Percentiles rank a stretch among this genome's conserved stretches.
Conservation (phyloP, 2,329 filamentous ascomycete genomes). For the Neofusicoccum cordaticola region DNA sequence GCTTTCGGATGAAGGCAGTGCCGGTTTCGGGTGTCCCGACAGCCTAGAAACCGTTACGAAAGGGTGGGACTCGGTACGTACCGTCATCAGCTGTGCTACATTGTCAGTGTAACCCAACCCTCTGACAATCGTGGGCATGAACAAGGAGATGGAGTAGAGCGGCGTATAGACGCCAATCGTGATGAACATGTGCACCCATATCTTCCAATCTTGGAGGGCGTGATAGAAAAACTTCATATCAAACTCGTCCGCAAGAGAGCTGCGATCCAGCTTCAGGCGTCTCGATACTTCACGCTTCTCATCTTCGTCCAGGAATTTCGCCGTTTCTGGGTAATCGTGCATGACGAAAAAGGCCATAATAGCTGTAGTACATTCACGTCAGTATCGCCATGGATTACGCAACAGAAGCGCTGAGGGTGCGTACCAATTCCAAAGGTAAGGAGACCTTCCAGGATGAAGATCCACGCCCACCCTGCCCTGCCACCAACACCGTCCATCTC, state of each 20-base stretch:
- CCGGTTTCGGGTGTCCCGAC: background rate
- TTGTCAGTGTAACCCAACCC: conserved; percentile 61
- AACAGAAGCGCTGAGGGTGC: conserved; percentile 20
- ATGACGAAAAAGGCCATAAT: conserved; percentile 46
- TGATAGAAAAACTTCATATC: conserved; percentile 38
- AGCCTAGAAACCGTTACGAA: background rate
- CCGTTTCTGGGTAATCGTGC: conserved; percentile 58
- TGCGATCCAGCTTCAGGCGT: conserved; percentile 25
- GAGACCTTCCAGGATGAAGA: conserved; percentile 37
- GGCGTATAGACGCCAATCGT: conserved; percentile 41
- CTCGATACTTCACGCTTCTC: conserved; percentile 51
- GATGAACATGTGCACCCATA: conserved; percentile 42
- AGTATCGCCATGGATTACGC: background rate
- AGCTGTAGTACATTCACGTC: background rate
- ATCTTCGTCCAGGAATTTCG: conserved; percentile 54
- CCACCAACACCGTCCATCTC: conserved; percentile 59
- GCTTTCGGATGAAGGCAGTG: background rate
- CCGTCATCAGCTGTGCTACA: conserved; percentile 60
- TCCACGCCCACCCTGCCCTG: conserved; percentile 32
- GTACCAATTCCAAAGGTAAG: conserved; percentile 23
- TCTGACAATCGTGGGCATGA: conserved; percentile 60
- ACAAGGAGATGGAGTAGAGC: conserved; percentile 46
- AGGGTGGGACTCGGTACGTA: background rate
- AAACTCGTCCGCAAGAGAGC: conserved; percentile 35
- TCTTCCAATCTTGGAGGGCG: conserved; percentile 42